Percentiles rank a stretch among this genome's conserved stretches.
phyloP scores from a whole-genome alignment of 495 filamentous ascomycete genomes.

The Aspergillus nanangensis region DNA sequence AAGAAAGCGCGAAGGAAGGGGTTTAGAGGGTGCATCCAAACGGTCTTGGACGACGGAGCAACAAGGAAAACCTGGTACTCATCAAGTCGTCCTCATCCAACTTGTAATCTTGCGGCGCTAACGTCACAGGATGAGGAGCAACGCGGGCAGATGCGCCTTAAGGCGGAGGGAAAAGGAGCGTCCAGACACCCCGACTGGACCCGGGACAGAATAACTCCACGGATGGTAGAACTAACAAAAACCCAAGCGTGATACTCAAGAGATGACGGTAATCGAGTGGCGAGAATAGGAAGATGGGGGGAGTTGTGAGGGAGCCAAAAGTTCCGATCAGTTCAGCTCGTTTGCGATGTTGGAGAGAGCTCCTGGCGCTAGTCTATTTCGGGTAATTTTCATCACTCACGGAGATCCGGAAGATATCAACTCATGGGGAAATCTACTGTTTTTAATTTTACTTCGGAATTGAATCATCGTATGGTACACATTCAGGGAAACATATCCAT shows the following conservation, averaged over 20 bases:
- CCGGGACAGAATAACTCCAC: too few relatives aligned
- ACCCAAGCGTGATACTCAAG: too few relatives aligned
- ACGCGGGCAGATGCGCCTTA: conserved; percentile 35
- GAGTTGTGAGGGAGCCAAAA: too few relatives aligned
- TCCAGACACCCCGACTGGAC: conserved; percentile 3
- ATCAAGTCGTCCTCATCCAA: conserved; percentile 38
- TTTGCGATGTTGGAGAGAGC: conserved; percentile 15
- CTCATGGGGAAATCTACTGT: too few relatives aligned
- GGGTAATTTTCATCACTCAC: conserved; percentile 1
- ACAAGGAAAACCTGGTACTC: conserved; percentile 27
- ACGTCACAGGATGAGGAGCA: conserved; percentile 30
- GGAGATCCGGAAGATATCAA: too few relatives aligned
- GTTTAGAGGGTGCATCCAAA: conserved; percentile 99
- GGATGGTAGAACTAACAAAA: too few relatives aligned
- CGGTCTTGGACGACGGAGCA: conserved; percentile 48
- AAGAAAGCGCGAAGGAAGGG: conserved; percentile 98
- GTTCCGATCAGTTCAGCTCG: too few relatives aligned
- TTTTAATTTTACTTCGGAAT: too few relatives aligned
- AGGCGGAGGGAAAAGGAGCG: conserved; percentile 12
- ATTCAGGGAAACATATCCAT: too few relatives aligned
- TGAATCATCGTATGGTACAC: too few relatives aligned
- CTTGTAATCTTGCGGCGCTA: conserved; percentile 21
- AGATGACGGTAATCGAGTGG: too few relatives aligned
- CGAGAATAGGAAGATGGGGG: background rate
- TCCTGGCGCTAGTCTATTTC: conserved; percentile 18